These are phyloP conservation scores for Parietaria judaica DNA, from an alignment of 306 rosid genomes.

Conservation along the genomic window DNA sequence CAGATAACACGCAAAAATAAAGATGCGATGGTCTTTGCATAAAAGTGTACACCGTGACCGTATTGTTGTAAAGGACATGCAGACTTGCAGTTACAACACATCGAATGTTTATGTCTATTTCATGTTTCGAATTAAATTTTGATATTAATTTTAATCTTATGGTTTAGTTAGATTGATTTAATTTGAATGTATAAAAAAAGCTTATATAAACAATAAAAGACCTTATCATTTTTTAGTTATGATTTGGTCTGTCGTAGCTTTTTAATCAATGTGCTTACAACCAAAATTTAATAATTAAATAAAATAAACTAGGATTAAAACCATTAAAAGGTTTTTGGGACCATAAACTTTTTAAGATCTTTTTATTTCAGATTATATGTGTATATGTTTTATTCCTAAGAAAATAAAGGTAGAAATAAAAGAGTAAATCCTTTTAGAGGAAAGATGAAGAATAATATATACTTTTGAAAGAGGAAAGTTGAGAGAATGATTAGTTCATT, in stretches of 20 bases:
- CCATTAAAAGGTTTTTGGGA: not conserved
- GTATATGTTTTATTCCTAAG: not conserved
- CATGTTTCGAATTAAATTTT: too few species aligned
- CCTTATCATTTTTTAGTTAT: not conserved
- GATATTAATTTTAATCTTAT: too few species aligned
- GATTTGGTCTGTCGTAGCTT: not conserved
- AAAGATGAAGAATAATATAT: not conserved
- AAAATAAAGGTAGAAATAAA: not conserved
- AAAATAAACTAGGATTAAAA: not conserved
- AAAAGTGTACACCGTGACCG: too few species aligned
- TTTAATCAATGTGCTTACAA: constrained; percentile 4
- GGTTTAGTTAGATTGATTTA: too few species aligned
- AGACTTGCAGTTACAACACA: too few species aligned
- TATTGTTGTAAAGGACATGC: too few species aligned
- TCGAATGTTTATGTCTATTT: too few species aligned
- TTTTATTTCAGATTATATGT: not conserved
- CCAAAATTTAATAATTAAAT: not conserved
- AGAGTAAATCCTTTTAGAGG: not conserved
- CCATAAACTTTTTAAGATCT: constrained; percentile 4
- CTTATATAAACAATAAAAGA: not conserved
- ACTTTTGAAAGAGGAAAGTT: not conserved
- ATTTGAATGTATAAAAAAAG: too few species aligned
- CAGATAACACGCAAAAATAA: too few species aligned
- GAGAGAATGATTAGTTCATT: not conserved
- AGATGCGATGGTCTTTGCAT: too few species aligned